Evolutionary conservation across 176 grass and related monocot species (phyloP).

Genomic region (Lolium perenne): DNA sequence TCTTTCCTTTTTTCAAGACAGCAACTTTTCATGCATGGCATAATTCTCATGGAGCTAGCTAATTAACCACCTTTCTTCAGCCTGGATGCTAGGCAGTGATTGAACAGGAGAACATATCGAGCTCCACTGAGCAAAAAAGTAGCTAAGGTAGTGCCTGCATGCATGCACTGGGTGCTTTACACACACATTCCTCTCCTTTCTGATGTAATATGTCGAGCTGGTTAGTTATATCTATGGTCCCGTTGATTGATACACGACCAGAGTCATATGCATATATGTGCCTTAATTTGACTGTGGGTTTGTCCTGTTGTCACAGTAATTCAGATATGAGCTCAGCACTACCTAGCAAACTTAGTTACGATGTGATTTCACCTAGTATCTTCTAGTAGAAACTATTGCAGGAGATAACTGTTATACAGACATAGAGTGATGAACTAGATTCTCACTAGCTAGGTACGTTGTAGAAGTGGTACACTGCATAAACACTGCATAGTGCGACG

Average conservation of each 20-base stretch:
- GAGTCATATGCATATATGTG: not conserved
- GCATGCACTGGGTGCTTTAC: slow-evolving; percentile 40
- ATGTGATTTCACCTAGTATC: slow-evolving; percentile 13
- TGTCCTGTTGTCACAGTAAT: not conserved
- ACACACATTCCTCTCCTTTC: slow-evolving; percentile 37
- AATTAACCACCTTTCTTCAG: slow-evolving; percentile 21
- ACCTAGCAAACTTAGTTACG: not conserved
- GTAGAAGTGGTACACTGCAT: not conserved
- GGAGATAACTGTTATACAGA: not conserved
- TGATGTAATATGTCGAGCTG: slow-evolving; percentile 39
- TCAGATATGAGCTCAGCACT: slow-evolving; percentile 7
- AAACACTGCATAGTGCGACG: not conserved
- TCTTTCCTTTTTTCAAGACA: not conserved
- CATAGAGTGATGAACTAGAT: not conserved
- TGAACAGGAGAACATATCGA: slow-evolving; percentile 47
- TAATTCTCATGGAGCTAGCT: slow-evolving; percentile 9
- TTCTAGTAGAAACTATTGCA: not conserved
- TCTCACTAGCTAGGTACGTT: not conserved
- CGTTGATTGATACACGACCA: not conserved
- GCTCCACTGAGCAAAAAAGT: slow-evolving; percentile 49
- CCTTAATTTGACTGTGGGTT: not conserved
- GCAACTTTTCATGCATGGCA: not conserved
- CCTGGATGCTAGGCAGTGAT: slow-evolving; percentile 34
- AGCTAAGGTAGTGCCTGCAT: not conserved
- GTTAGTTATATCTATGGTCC: slow-evolving; percentile 27